These are phyloP conservation scores for Bipolaris gigantea DNA, from an alignment of 2,329 filamentous ascomycete genomes.

Conservation along the genomic window DNA sequence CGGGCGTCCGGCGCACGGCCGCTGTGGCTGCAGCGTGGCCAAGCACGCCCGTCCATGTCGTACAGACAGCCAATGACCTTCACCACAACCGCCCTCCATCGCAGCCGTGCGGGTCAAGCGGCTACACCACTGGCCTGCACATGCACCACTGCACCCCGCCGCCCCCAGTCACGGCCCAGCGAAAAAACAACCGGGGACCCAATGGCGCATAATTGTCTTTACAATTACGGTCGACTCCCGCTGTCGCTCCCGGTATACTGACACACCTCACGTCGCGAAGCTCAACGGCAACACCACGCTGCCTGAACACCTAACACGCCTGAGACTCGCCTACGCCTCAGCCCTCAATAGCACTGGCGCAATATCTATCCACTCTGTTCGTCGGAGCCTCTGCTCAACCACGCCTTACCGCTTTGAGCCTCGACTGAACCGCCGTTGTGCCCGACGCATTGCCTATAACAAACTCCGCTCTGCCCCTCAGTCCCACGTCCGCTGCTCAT, in stretches of 20 bases:
- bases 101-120: conserved; percentile 25
- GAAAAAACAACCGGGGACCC: not conserved
- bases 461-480: conserved; percentile 34
- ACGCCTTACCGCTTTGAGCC: conserved; percentile 17
- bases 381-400: conserved; percentile 28
- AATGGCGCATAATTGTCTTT: conserved; percentile 39
- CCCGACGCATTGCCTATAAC: conserved; percentile 34
- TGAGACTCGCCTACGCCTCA: conserved; percentile 42
- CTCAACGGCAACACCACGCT: conserved; percentile 23
- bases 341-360: conserved; percentile 23
- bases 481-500: conserved; percentile 32
- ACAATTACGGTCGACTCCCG: conserved; percentile 37
- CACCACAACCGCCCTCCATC: conserved; percentile 1
- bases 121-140: conserved; percentile 23
- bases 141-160: conserved; percentile 10
- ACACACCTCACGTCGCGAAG: conserved; percentile 43
- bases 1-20: conserved; percentile 18
- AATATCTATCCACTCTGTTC: conserved; percentile 7
- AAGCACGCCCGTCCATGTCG: conserved; percentile 16
- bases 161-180: conserved; percentile 14
- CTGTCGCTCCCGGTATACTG: conserved; percentile 34
- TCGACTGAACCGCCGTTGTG: conserved; percentile 15
- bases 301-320: conserved; percentile 37
- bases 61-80: conserved; percentile 26
- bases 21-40: conserved; percentile 24